These are phyloP conservation scores for Exophiala sp. DNA, from an alignment of 2,329 filamentous ascomycete genomes.

Conservation along the genomic window DNA sequence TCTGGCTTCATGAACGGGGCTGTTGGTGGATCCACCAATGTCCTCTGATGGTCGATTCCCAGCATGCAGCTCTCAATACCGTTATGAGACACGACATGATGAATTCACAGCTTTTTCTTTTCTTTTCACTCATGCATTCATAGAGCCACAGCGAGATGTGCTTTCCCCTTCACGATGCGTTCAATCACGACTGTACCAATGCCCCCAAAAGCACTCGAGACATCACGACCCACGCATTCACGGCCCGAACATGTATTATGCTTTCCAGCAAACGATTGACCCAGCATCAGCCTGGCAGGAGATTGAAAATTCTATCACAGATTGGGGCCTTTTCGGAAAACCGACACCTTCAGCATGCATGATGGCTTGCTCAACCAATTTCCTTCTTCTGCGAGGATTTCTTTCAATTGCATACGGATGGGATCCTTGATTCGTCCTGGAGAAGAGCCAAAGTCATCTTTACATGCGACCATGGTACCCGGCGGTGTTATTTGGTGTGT, in stretches of 20 bases:
- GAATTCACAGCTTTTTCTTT: conserved; percentile 20
- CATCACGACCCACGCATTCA: conserved; percentile 17
- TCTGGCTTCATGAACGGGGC: conserved; percentile 17
- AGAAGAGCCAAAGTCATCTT: neutral
- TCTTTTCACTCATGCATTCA: conserved; percentile 15
- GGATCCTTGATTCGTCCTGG: neutral
- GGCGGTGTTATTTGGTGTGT: neutral
- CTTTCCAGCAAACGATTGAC: conserved; percentile 11
- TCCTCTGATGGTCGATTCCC: conserved; percentile 14
- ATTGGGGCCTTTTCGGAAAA: conserved; percentile 7
- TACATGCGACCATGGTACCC: neutral
- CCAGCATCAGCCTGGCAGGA: conserved; percentile 26
- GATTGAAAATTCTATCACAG: conserved; percentile 12
- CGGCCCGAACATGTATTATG: conserved; percentile 24
- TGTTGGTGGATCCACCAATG: conserved; percentile 17
- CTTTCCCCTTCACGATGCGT: conserved; percentile 6
- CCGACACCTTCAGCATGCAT: conserved; percentile 18
- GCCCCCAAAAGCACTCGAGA: conserved; percentile 14
- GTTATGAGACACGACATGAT: conserved; percentile 26
- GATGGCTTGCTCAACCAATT: conserved; percentile 16
- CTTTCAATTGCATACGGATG: neutral
- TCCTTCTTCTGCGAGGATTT: conserved; percentile 8
- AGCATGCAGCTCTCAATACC: conserved; percentile 8
- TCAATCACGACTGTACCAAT: conserved; percentile 22
- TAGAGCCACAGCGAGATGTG: conserved; percentile 5